Base-by-base conservation (phyloP, 805 yeast species). In the Barnettozyma sucrosica region DNA sequence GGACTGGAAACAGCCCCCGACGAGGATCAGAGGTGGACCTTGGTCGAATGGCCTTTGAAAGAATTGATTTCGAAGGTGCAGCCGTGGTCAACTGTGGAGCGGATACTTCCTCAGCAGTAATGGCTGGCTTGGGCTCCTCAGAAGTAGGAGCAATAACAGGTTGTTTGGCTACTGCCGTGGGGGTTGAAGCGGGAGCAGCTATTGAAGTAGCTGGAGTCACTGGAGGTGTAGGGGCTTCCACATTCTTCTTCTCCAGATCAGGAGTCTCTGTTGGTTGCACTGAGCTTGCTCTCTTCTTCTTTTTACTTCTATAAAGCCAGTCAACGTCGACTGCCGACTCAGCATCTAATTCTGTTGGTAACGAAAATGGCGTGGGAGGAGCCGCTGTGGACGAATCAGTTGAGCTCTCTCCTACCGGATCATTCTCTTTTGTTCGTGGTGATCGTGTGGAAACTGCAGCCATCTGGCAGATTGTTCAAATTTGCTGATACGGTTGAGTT, bases 281-380 rank as follows among this genome's bases (percentile, higher is more conserved):
- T 28, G 32, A 28, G 32, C 32, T 13, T 16, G 7, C 32, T 28
- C 16, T 56, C 44, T 53, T 63, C 45, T 79, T 71, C 36, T 82
- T 80, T 60, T 82, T 82, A n/a, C 90, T 90, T 56, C 89, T 71
- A 60, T 85, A 85, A 24, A 86, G 69, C 95, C 95, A 86, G 59
- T 85, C 95, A 11, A 86, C 89, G 55, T 85, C 92, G 39, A 86
- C 55, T 24, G 30, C n/a, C 13, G 30, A 24, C 33, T 24, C 32
- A 18, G 13, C 3, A n/a, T 24, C 33, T 14, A 25, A 7, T 5
- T 37, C 41, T 14, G 16, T n/a, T 14, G 18, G 28, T 7, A 28
- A 28, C 25, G 41, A 18, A n/a, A 18, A 14, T 36, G 39, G 25
- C 25, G 39, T 33, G 8, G 18, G 36, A 34, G 23, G 7, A 18